Conservation (phyloP, 441 rosid genomes). For the Raphanus hybrid region DNA sequence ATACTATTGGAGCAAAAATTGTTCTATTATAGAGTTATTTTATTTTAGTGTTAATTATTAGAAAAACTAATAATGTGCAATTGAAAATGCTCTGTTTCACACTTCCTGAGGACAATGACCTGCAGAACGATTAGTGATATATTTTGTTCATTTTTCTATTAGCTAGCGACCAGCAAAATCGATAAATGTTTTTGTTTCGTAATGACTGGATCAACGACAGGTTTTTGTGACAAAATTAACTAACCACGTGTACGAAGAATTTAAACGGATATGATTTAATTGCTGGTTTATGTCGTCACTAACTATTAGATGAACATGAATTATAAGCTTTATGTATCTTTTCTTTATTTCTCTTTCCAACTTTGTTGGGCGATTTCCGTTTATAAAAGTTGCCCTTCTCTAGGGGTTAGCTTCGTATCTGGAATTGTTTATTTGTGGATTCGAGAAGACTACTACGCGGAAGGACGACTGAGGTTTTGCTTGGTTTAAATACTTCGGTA, state of each 20-base stretch:
- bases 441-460: background rate
- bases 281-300: background rate
- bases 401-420: background rate
- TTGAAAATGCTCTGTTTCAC: background rate
- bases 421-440: background rate
- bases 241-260: background rate
- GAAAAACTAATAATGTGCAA: too few species aligned
- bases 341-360: background rate
- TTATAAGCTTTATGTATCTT: background rate
- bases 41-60: too few species aligned
- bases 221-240: background rate
- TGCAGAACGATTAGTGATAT: background rate
- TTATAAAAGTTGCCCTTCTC: background rate
- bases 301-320: background rate
- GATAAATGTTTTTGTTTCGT: background rate
- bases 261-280: background rate
- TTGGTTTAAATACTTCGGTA: conserved; percentile 11
- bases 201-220: background rate
- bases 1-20: too few species aligned
- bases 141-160: background rate
- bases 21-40: too few species aligned
- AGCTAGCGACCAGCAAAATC: background rate
- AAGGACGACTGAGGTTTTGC: background rate
- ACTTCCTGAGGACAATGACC: background rate
- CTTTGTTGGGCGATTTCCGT: background rate